Evolutionary conservation across 2,329 filamentous ascomycete genomes (phyloP).

Genomic region (Claviceps digitariae): DNA sequence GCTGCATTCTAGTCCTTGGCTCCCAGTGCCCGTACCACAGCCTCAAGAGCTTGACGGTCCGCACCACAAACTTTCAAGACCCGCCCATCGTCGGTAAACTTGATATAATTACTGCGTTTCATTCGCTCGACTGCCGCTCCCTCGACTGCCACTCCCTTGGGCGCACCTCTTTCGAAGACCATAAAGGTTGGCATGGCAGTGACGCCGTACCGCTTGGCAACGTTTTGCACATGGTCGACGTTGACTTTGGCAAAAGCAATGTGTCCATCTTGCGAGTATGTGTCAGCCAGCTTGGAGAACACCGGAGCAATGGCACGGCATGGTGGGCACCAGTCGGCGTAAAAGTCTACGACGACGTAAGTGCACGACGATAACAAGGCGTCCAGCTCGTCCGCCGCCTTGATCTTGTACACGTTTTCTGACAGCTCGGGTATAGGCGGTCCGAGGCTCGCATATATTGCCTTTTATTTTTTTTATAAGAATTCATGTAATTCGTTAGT

Average conservation of each 20-base stretch:
- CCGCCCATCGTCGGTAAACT: slow-evolving; percentile 12
- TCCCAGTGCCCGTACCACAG: slow-evolving; percentile 14
- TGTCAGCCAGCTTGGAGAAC: slow-evolving; percentile 34
- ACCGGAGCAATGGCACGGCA: slow-evolving; percentile 34
- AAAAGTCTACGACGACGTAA: slow-evolving; percentile 34
- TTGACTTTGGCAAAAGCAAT: slow-evolving; percentile 11
- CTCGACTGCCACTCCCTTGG: slow-evolving; percentile 17
- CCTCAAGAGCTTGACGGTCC: slow-evolving; percentile 15
- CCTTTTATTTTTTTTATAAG: background rate
- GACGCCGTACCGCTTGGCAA: slow-evolving; percentile 57
- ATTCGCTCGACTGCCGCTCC: too few relatives aligned
- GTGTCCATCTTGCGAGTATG: slow-evolving; percentile 10
- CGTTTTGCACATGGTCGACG: slow-evolving; percentile 12
- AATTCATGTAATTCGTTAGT: background rate
- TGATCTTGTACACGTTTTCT: slow-evolving; percentile 22
- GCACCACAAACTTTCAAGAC: slow-evolving; percentile 19
- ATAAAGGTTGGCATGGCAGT: slow-evolving; percentile 90
- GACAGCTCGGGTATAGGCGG: slow-evolving; percentile 27
- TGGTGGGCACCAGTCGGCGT: slow-evolving; percentile 36
- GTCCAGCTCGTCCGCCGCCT: slow-evolving; percentile 19
- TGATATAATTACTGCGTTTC: slow-evolving; percentile 10
- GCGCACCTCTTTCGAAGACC: slow-evolving; percentile 66
- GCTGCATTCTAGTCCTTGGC: background rate
- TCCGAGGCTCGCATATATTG: background rate
- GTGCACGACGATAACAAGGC: slow-evolving; percentile 24